Evolutionary conservation across 1,139 yeast species (phyloP).

Genomic region (Kodamaea alishanica): DNA sequence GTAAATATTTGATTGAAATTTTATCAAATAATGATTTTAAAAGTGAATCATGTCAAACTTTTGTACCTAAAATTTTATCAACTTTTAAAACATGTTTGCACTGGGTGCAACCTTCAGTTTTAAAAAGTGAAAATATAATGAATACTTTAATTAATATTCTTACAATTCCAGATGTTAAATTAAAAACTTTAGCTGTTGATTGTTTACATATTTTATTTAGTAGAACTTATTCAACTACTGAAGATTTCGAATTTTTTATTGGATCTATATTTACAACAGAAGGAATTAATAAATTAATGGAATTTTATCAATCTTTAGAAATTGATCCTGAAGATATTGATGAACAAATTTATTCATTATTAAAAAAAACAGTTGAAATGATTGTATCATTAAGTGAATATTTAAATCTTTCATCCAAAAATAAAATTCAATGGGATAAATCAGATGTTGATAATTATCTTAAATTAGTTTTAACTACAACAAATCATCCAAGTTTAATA

Average conservation of each 20-base stretch:
- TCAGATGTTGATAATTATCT: constrained; percentile 64
- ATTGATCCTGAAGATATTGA: constrained; percentile 76
- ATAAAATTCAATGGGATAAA: constrained; percentile 43
- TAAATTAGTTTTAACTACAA: constrained; percentile 71
- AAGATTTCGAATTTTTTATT: constrained; percentile 75
- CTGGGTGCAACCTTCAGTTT: constrained; percentile 81
- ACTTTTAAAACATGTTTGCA: constrained; percentile 86
- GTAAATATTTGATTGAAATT: constrained; percentile 56
- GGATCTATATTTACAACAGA: constrained; percentile 73
- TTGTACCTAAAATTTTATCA: constrained; percentile 68
- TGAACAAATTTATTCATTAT: constrained; percentile 70
- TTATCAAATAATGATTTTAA: constrained; percentile 31
- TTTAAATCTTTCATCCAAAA: constrained; percentile 46
- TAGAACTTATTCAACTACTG: constrained; percentile 63
- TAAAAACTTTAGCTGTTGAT: constrained; percentile 83
- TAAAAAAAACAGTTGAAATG: constrained; percentile 91
- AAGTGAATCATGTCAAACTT: constrained; percentile 38
- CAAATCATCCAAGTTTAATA: constrained; percentile 81
- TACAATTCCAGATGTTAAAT: constrained; percentile 55
- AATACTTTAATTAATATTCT: constrained; percentile 62
- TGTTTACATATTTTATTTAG: constrained; percentile 87
- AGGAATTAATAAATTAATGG: constrained; percentile 64
- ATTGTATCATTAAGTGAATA: constrained; percentile 84
- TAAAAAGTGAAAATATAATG: constrained; percentile 64
- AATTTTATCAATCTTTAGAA: constrained; percentile 59